Base-by-base conservation (phyloP, 2,329 filamentous ascomycete species). In the Chalaropsis ovoidea region DNA sequence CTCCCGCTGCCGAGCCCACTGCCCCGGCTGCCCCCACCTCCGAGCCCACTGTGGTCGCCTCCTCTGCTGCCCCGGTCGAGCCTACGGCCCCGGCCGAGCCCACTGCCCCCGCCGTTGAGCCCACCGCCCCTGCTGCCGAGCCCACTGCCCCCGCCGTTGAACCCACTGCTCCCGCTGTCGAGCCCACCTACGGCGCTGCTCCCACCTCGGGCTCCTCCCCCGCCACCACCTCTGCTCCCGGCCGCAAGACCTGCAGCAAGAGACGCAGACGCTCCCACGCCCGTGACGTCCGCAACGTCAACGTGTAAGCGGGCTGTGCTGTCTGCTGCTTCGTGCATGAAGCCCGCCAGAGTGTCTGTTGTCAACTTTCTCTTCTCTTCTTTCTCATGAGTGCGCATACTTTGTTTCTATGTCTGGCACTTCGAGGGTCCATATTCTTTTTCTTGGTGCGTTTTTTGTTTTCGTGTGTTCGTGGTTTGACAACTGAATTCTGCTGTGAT, bases 201-300 rank as follows among this genome's bases (percentile, higher is more conserved):
- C 41, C 19, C 49, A 24, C 24, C 49, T 13, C 47, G 39, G 45
- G n/a, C 15, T 22, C 47, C 11, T 15, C 47, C 8, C 43, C 62
- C 11, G 22, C 54, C 6, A 47, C 54, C 22, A 49, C 39, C 41
- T 22, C 39, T 1, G 15, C 24, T 2, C 8, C 35, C 13, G 31
- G 24, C 24, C 11, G 22, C 42, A 62, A 45, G 42, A 31, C 54
- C 19, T 65, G 52, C 63, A 47, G 22, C 63, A 65, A 54, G 62
- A 56, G 35, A 17, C 41, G 24, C 31, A 60, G 41, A 54, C 63
- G 63, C 35, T 27, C 63, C 3, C 63, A 65, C 63, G 52, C 63
- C 24, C 63, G 63, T 49, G 63, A 65, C 42, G 54, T 65, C 41
- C 63, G 63, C 42, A 45, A 43, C n/a, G n/a, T n/a, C n/a, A n/a